These are phyloP conservation scores for Endotrypanum monterogeii DNA, from an alignment of 208 protist genomes.

Conservation along the genomic window DNA sequence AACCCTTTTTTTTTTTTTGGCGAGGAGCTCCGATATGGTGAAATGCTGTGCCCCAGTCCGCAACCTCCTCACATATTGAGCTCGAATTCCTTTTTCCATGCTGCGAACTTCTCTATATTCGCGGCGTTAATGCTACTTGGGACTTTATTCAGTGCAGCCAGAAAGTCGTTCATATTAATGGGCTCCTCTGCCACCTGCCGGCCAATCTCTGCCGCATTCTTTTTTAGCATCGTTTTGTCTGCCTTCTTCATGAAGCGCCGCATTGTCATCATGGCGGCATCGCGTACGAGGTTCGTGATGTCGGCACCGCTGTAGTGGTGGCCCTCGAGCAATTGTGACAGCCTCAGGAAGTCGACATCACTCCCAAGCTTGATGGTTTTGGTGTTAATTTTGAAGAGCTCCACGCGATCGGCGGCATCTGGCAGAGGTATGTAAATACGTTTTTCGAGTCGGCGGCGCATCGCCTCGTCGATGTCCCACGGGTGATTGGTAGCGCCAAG, in stretches of 20 bases:
- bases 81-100: slow-evolving; percentile 91
- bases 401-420: slow-evolving; percentile 65
- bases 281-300: slow-evolving; percentile 90
- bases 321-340: slow-evolving; percentile 81
- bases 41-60: neutral
- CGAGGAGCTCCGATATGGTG: no score
- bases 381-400: slow-evolving; percentile 87
- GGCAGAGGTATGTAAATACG: slow-evolving; percentile 94
- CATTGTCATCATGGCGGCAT: slow-evolving; percentile 95
- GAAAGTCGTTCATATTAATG: slow-evolving; percentile 86
- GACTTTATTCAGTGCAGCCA: slow-evolving; percentile 78
- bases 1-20: no score
- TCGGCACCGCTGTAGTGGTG: slow-evolving; percentile 91
- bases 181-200: slow-evolving; percentile 80
- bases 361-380: slow-evolving; percentile 61
- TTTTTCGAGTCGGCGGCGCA: slow-evolving; percentile 92
- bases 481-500: slow-evolving; percentile 94
- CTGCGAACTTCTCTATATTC: slow-evolving; percentile 86
- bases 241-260: slow-evolving; percentile 84
- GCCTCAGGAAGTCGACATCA: slow-evolving; percentile 78
- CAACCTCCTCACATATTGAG: slow-evolving; percentile 45
- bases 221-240: slow-evolving; percentile 68
- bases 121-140: slow-evolving; percentile 86
- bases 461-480: slow-evolving; percentile 94
- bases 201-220: slow-evolving; percentile 81